These are phyloP conservation scores for Bromus sterilis DNA, from an alignment of 176 grass and related monocot genomes.

Conservation along the genomic window DNA sequence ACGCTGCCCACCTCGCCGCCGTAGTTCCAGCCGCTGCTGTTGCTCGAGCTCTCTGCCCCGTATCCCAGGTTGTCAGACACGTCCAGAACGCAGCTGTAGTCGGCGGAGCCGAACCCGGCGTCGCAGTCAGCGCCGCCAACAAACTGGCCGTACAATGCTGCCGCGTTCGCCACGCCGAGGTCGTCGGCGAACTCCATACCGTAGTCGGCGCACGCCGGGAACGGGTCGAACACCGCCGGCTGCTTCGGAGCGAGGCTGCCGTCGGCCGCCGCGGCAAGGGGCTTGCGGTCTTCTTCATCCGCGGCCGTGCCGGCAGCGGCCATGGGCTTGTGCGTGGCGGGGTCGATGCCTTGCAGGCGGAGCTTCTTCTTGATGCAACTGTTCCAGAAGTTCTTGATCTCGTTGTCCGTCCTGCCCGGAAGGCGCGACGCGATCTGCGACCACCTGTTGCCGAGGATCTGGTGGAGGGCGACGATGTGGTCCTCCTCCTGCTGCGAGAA, in stretches of 20 bases:
- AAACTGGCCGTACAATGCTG: conserved; percentile 18
- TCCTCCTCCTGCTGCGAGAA: not conserved
- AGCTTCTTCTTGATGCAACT: conserved; percentile 83
- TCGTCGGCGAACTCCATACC: too few relatives aligned
- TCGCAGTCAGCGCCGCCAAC: not conserved
- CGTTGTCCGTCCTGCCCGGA: conserved; percentile 71
- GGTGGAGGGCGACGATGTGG: not conserved
- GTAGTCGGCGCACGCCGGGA: conserved; percentile 42
- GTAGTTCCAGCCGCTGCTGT: conserved; percentile 62
- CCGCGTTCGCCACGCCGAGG: conserved; percentile 18
- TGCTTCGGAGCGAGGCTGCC: not conserved
- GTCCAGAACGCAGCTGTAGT: conserved; percentile 49
- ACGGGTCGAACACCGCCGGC: conserved; percentile 47
- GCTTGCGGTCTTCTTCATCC: not conserved
- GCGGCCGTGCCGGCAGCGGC: not conserved
- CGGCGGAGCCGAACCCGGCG: conserved; percentile 21
- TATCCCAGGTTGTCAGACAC: conserved; percentile 53
- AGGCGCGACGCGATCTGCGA: conserved; percentile 66
- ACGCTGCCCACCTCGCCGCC: conserved; percentile 26
- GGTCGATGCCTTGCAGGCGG: conserved; percentile 51
- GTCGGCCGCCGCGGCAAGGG: not conserved
- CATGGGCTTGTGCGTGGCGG: conserved; percentile 56
- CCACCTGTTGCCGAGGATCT: conserved; percentile 34
- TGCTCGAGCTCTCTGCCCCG: conserved; percentile 64
- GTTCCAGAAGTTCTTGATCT: conserved; percentile 93